These are phyloP conservation scores for Talaromyces piceae DNA, from an alignment of 2,329 filamentous ascomycete genomes.

Conservation along the genomic window DNA sequence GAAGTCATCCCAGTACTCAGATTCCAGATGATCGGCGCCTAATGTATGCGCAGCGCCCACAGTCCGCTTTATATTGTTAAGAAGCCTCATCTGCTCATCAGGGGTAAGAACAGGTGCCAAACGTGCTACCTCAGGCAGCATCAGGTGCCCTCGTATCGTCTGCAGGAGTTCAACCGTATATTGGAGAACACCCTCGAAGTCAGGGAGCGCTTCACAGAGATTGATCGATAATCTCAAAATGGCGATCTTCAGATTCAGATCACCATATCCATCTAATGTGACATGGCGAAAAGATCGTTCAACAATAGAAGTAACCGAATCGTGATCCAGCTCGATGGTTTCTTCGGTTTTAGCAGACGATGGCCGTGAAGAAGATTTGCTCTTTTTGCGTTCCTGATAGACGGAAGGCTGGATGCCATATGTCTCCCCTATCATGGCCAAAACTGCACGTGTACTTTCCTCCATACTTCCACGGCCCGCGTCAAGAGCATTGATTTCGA, in stretches of 20 bases:
- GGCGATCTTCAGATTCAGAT: conserved; percentile 72
- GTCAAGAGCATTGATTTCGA: conserved; percentile 38
- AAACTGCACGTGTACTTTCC: conserved; percentile 31
- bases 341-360: conserved; percentile 14
- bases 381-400: conserved; percentile 27
- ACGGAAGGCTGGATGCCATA: conserved; percentile 35
- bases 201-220: conserved; percentile 86
- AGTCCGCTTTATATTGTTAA: conserved; percentile 79
- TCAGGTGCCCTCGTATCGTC: conserved; percentile 66
- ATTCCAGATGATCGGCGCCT: conserved; percentile 61
- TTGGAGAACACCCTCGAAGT: conserved; percentile 80
- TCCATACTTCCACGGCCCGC: conserved; percentile 36
- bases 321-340: conserved; percentile 13
- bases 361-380: conserved; percentile 16
- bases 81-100: conserved; percentile 80
- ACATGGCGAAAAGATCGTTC: conserved; percentile 41
- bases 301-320: conserved; percentile 31
- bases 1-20: conserved; percentile 97
- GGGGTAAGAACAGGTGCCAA: conserved; percentile 61
- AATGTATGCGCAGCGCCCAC: conserved; percentile 68
- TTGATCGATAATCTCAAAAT: conserved; percentile 84
- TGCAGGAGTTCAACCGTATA: conserved; percentile 80
- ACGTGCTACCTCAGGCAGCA: conserved; percentile 62
- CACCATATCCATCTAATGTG: conserved; percentile 57
- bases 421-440: conserved; percentile 31